phyloP scores from a whole-genome alignment of 129 eudicot genomes.

The Heracleum sosnowskyi region DNA sequence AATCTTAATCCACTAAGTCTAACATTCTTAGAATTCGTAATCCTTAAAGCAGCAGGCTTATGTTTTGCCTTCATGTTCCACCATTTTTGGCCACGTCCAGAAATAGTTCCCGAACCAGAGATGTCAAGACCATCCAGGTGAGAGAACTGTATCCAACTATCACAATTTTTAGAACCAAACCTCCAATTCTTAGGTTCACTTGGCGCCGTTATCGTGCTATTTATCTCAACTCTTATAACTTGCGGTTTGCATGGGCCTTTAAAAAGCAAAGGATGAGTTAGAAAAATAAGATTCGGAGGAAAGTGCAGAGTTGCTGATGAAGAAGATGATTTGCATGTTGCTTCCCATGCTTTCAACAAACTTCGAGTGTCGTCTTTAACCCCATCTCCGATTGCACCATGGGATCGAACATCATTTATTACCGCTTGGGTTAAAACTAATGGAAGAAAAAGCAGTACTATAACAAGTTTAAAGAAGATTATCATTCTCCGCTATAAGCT shows the following conservation, averaged over 20 bases:
- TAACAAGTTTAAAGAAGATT: too few species aligned
- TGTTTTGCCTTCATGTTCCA: too few species aligned
- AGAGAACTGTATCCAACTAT: neutral
- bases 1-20: too few species aligned
- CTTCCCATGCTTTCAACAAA: slow-evolving; percentile 23
- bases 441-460: neutral
- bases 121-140: neutral
- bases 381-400: too few species aligned
- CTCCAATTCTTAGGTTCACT: slow-evolving; percentile 15
- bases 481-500: too few species aligned
- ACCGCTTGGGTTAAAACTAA: too few species aligned
- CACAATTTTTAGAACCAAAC: slow-evolving; percentile 1
- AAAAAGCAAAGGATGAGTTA: slow-evolving; percentile 11
- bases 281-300: slow-evolving; percentile 17
- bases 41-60: too few species aligned
- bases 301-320: slow-evolving; percentile 14
- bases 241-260: slow-evolving; percentile 20
- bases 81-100: too few species aligned
- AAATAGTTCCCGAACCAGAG: too few species aligned
- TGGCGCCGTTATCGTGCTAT: slow-evolving; percentile 24
- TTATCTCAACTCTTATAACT: slow-evolving; percentile 17
- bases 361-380: too few species aligned
- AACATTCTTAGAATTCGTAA: too few species aligned
- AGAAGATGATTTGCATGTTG: slow-evolving; percentile 16
- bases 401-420: too few species aligned